Base-by-base conservation (phyloP, 1,139 yeast genomes). In the Yamadazyma buinensis region DNA sequence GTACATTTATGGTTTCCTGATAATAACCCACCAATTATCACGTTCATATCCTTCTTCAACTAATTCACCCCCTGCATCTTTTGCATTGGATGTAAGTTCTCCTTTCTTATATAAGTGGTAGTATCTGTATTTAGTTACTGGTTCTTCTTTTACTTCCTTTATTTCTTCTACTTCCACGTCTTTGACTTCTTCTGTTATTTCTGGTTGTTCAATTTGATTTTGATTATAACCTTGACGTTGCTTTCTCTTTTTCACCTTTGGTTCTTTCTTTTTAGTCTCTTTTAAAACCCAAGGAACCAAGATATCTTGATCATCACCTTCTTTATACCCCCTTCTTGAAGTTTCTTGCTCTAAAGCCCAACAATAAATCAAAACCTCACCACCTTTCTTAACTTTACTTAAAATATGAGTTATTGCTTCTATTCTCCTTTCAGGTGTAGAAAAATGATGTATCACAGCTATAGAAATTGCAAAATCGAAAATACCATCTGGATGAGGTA, bases 331-430 rank as follows among this genome's bases (percentile, higher is more conserved):
- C 45, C 97, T 67, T 39, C 95, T 67, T 0, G 95, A 84, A 23
- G 68, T 74, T 42, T 81, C 85, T 56, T 92, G 98, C 47, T 94
- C 98, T 35, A 92, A 61, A 0, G 98, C 98, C 98, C 98, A 92
- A 37, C 95, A 95, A 53, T 90, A 90, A 11, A 92, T 72, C 44
- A 94, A 63, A 0, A 87, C 83, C 37, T 72, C 75, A 1, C 95
- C 96, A 1, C 78, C 78, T 0, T 49, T 40, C 30, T 55, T 67
- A 32, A 92, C 56, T 39, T 78, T 77, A 12, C 78, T 59, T 26
- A 92, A 54, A 2, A 90, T 81, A 39, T 81, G 84, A 12, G 49
- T 47, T 3, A 92, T 80, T 0, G 96, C 97, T 17, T 74, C 75
- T 1, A 84, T 57, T 36, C 98, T 70, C 48, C 98, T 72, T 42